Conservation (phyloP, 2,329 filamentous ascomycete species). For the Aureobasidium subglaciale region DNA sequence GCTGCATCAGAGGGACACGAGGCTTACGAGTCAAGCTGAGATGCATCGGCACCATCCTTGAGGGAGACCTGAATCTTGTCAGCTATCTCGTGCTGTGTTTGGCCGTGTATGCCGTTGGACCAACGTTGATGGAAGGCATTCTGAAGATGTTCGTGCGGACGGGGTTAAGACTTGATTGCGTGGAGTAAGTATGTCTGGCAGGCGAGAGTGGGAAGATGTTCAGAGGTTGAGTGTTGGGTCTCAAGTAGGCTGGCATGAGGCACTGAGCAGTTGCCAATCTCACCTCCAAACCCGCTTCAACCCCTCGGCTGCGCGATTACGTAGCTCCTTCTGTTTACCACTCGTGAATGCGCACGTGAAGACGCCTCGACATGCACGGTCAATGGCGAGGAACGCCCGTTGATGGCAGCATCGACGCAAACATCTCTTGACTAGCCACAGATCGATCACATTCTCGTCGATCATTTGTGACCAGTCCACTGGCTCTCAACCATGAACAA, state of each 20-base stretch:
- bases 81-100: not conserved
- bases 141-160: constrained; percentile 15
- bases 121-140: constrained; percentile 33
- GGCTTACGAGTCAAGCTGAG: constrained; percentile 62
- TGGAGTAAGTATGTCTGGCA: not conserved
- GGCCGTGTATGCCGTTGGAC: constrained; percentile 4
- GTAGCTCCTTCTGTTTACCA: not conserved
- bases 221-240: not conserved
- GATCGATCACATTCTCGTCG: too few species aligned
- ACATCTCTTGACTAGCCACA: not conserved
- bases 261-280: constrained; percentile 2
- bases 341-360: constrained; percentile 11
- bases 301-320: constrained; percentile 8
- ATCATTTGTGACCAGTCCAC: not conserved
- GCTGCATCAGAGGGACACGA: not conserved
- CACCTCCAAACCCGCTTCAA: not conserved
- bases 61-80: constrained; percentile 60
- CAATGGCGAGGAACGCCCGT: too few species aligned
- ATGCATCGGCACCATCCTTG: constrained; percentile 60
- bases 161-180: not conserved
- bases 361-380: not conserved
- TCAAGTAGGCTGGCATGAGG: not conserved
- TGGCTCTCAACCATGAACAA: not conserved
- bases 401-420: not conserved
- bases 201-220: too few species aligned